Base-by-base conservation (phyloP, 352 stramenopile species). In the Phytophthora megakarya region DNA sequence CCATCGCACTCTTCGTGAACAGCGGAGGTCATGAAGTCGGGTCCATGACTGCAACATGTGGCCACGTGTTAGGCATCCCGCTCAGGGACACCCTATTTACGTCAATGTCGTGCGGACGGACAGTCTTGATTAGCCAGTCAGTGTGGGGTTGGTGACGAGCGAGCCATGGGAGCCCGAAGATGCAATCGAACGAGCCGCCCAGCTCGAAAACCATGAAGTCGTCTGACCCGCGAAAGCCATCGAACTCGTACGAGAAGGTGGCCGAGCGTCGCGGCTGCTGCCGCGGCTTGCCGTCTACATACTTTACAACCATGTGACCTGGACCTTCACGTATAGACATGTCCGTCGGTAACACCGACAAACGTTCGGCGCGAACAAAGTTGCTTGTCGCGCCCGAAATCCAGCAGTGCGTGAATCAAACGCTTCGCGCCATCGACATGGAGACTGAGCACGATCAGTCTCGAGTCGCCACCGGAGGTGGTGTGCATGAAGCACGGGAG, bases 151-250 rank as follows among this genome's bases (percentile, higher is more conserved):
- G 64, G 23, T 77, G 72, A 8, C 48, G 46, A 19, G 49, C 43
- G 1, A 75, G 47, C 60, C 68, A 77, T 21, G 51, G 51, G 33
- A 79, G 70, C 0, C 65, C 61, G 21, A 78, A 65, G 43, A 78
- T 61, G 28, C 56, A 73, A 23, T 76, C 48, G 13, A 67, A 76
- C 4, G 55, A 55, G 1, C 51, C 54, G 13, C 45, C 45, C 25
- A 75, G 23, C 3, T 82, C 58, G 18, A 79, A 66, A 3, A 82
- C 57, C 15, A 68, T 21, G 33, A 82, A 78, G 0, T 69, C 60
- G 16, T 72, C 59, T 2, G 19, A 61, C 5, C 40, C 11, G 5
- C 3, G 5, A 16, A 75, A 72, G 1, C 54, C 64, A 18, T 73
- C 67, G 28, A 76, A 50, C 26, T 46, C 23, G 42, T 67, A 74